Evolutionary conservation across 1,284 basidiomycete species (phyloP).

Genomic region (Inonotus obliquus): DNA sequence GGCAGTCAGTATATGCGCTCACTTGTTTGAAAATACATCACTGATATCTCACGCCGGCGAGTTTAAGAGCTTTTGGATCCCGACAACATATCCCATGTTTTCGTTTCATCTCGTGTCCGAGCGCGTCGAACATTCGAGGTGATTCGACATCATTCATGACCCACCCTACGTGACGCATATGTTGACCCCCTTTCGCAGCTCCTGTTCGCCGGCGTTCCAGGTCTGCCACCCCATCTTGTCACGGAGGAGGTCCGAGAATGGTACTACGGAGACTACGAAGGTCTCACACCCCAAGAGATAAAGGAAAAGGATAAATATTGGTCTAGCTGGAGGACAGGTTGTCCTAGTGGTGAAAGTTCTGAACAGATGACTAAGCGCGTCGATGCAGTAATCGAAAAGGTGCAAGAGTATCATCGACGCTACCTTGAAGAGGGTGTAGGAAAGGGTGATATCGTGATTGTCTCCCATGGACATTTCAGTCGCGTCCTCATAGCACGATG

Average conservation of each 20-base stretch:
- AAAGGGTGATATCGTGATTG: constrained; percentile 67
- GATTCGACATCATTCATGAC: background rate
- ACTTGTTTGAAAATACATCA: background rate
- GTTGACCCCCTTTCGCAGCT: constrained; percentile 31
- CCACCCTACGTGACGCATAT: background rate
- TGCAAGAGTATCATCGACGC: constrained; percentile 70
- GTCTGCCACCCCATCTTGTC: constrained; percentile 48
- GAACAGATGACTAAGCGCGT: constrained; percentile 76
- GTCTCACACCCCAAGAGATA: constrained; percentile 73
- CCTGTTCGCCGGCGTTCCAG: constrained; percentile 55
- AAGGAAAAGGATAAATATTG: constrained; percentile 61
- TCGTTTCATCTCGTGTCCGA: constrained; percentile 81
- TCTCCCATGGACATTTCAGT: constrained; percentile 83
- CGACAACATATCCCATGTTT: constrained; percentile 67
- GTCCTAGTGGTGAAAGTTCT: constrained; percentile 82
- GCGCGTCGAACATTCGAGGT: constrained; percentile 79
- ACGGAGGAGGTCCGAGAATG: constrained; percentile 76
- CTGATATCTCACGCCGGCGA: background rate
- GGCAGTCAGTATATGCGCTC: constrained; percentile 53
- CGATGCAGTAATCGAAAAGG: constrained; percentile 63
- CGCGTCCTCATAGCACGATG: constrained; percentile 81
- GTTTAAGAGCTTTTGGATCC: constrained; percentile 74
- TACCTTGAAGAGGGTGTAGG: constrained; percentile 64
- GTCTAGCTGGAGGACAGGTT: constrained; percentile 83
- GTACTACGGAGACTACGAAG: constrained; percentile 92